Percentiles rank a stretch among this genome's conserved stretches.
phyloP scores from a whole-genome alignment of 176 grass and related monocot genomes.

The Avena insularis region DNA sequence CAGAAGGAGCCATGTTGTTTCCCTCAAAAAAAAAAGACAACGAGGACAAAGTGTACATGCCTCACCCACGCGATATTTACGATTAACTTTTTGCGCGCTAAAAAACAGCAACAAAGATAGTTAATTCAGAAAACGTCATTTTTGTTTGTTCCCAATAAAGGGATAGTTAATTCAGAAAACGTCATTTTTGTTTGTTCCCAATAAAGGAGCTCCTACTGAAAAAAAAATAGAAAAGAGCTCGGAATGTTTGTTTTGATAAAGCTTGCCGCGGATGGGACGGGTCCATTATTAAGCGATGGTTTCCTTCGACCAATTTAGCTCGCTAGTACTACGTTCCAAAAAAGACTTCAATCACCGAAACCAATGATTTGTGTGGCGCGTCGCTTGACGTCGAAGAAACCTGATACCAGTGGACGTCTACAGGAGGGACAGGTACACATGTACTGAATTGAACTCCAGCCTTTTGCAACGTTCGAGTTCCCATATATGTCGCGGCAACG shows the following conservation, averaged over 20 bases:
- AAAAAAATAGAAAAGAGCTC: too few relatives aligned
- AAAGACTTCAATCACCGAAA: neutral
- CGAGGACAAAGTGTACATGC: too few relatives aligned
- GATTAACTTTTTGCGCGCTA: neutral
- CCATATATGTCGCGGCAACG: neutral
- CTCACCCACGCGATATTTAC: too few relatives aligned
- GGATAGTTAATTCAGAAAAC: neutral
- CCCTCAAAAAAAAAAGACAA: too few relatives aligned
- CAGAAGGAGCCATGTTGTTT: too few relatives aligned
- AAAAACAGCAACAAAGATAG: neutral
- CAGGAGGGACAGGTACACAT: neutral
- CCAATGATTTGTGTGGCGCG: neutral
- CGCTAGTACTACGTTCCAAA: neutral
- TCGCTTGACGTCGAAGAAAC: slow-evolving; percentile 25
- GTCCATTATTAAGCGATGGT: neutral
- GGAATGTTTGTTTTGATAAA: too few relatives aligned
- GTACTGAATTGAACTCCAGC: too few relatives aligned
- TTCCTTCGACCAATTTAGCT: too few relatives aligned
- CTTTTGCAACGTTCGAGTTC: neutral
- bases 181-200: neutral
- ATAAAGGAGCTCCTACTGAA: neutral
- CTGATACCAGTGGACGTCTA: neutral
- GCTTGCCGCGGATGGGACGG: neutral
- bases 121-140: neutral
- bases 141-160: neutral